A percentile compares a stretch with the other conserved stretches of the same genome.
Conservation (phyloP, 2,329 filamentous ascomycete genomes). For the Aspergillus carbonarius region DNA sequence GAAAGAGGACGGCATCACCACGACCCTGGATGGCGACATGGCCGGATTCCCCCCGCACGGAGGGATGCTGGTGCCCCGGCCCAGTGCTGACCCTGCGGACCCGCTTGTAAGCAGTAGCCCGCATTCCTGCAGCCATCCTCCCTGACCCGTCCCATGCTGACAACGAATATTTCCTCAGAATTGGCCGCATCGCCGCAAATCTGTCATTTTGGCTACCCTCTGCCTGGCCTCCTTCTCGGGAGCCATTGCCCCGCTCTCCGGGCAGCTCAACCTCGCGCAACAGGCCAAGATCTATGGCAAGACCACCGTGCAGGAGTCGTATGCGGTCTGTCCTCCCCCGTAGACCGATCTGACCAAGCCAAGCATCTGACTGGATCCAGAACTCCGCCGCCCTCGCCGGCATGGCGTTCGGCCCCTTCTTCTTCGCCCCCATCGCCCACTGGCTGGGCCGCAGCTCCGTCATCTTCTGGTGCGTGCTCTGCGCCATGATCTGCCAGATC, state of each 20-base stretch:
- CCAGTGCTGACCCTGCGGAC: not conserved
- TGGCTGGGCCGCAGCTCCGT: slow-evolving; percentile 39
- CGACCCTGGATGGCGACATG: not conserved
- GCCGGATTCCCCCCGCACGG: slow-evolving; percentile 6
- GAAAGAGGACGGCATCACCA: not conserved
- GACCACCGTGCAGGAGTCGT: slow-evolving; percentile 1
- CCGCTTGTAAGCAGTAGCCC: slow-evolving; percentile 2
- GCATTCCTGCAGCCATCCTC: not conserved
- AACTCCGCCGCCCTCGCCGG: slow-evolving; percentile 38
- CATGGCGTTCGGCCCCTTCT: slow-evolving; percentile 40
- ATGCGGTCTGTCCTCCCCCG: not conserved
- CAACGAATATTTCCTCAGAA: not conserved
- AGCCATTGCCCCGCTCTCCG: not conserved
- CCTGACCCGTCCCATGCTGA: not conserved
- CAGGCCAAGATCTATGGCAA: slow-evolving; percentile 9
- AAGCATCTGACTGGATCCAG: slow-evolving; percentile 21
- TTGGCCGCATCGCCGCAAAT: slow-evolving; percentile 1
- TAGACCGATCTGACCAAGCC: slow-evolving; percentile 31
- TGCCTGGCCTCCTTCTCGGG: slow-evolving; percentile 3
- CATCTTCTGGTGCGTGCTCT: slow-evolving; percentile 42
- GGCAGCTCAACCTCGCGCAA: not conserved
- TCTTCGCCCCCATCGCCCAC: slow-evolving; percentile 39
- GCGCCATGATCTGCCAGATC: slow-evolving; percentile 35
- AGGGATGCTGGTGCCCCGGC: not conserved
- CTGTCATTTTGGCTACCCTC: not conserved